Percentiles rank a stretch among this genome's conserved stretches.
Conservation (phyloP, 805 yeast species). For the Starmera dryadoides region DNA sequence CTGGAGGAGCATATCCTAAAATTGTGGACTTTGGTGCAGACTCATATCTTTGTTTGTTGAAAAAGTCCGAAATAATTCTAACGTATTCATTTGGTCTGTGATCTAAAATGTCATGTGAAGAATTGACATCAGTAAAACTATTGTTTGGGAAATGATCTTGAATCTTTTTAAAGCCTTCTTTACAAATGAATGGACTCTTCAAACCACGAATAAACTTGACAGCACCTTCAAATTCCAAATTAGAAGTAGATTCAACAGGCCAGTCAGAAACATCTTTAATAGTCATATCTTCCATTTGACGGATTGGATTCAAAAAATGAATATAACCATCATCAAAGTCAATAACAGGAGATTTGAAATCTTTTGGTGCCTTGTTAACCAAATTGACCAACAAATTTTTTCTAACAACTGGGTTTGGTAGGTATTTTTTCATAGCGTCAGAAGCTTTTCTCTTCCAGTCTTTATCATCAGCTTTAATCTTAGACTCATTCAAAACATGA, state of each 20-base stretch:
- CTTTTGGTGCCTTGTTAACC: constrained; percentile 22
- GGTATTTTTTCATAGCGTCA: constrained; percentile 84
- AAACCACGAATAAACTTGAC: constrained; percentile 18
- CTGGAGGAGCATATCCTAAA: constrained; percentile 1
- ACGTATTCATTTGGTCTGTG: constrained; percentile 31
- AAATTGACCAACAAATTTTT: constrained; percentile 33
- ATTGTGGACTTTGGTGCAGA: constrained; percentile 7
- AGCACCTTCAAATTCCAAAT: constrained; percentile 13
- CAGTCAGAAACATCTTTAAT: constrained; percentile 25
- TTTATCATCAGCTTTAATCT: constrained; percentile 19
- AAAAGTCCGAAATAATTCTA: constrained; percentile 20
- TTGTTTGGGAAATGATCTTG: constrained; percentile 20
- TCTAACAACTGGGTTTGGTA: constrained; percentile 59
- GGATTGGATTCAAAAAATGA: constrained; percentile 27
- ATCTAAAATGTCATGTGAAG: constrained; percentile 30
- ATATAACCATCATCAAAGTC: constrained; percentile 20
- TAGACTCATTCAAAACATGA: constrained; percentile 73
- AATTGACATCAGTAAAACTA: constrained; percentile 17
- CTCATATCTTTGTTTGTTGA: constrained; percentile 16
- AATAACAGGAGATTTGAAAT: constrained; percentile 19
- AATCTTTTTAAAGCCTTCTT: constrained; percentile 13
- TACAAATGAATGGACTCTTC: constrained; percentile 18
- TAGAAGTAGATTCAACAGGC: constrained; percentile 21
- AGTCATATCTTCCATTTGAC: constrained; percentile 20
- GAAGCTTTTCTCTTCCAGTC: constrained; percentile 79